phyloP scores from a whole-genome alignment of 2,329 filamentous ascomycete genomes.

The Cladophialophora immunda region DNA sequence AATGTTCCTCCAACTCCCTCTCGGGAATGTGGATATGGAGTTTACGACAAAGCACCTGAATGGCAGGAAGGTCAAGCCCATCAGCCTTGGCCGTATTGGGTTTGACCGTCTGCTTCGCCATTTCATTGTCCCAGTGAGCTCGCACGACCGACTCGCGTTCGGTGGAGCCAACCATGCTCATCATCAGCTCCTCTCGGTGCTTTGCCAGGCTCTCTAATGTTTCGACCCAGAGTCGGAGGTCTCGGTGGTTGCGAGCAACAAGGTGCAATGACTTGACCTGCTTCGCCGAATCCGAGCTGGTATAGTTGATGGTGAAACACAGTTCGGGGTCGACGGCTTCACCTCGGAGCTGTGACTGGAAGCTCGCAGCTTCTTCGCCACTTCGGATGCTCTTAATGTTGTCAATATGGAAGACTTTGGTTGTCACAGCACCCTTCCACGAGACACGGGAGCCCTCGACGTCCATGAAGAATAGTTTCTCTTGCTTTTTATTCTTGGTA shows the following conservation, averaged over 20 bases:
- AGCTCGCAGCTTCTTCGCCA: constrained; percentile 84
- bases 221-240: constrained; percentile 80
- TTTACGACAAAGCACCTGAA: constrained; percentile 85
- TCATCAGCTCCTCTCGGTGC: constrained; percentile 89
- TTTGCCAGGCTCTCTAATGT: constrained; percentile 85
- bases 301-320: constrained; percentile 92
- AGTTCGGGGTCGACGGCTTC: constrained; percentile 71
- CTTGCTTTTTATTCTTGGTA: constrained; percentile 79
- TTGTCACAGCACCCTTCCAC: constrained; percentile 81
- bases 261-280: constrained; percentile 83
- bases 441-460: constrained; percentile 83
- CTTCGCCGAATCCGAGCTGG: constrained; percentile 78
- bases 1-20: constrained; percentile 75
- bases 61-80: constrained; percentile 77
- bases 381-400: constrained; percentile 91
- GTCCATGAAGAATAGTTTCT: constrained; percentile 81
- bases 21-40: constrained; percentile 91
- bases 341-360: constrained; percentile 82
- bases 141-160: constrained; percentile 84
- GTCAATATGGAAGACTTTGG: constrained; percentile 91
- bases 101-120: constrained; percentile 71
- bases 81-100: constrained; percentile 67
- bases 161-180: constrained; percentile 76
- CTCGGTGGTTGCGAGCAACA: constrained; percentile 76
- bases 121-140: constrained; percentile 86